Base-by-base conservation (phyloP, 1,284 basidiomycete species). In the Sporisorium exsertum region DNA sequence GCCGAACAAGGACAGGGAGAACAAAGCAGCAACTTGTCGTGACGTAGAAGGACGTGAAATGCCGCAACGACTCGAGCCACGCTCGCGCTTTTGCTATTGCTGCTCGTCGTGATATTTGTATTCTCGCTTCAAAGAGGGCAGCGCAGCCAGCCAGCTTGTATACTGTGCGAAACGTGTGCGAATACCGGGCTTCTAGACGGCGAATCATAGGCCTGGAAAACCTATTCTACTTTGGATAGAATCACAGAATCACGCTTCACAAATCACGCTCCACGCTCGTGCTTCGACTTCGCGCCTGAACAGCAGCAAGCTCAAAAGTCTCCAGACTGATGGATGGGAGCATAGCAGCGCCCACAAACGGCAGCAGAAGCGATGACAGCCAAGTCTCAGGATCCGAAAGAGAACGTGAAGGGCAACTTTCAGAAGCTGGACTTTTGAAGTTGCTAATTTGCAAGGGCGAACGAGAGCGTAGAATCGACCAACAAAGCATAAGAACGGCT, bases 401-500 rank as follows among this genome's bases (percentile, higher is more conserved):
- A 35, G 35, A 32, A 32, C 29, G 29, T 10, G 29, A 32, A 5
- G 10, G 29, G 29, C 29, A 32, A 10, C 29, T 32, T 10, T 12
- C 3, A 3, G 3, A 40, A 10, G 3, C 18, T n/a, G 15, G 37
- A 40, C 16, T 40, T 40, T 40, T 16, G 37, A 40, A n/a, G n/a
- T n/a, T 40, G 18, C 37, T 40, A n/a, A n/a, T 40, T 49, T 18
- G 26, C 46, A 12, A 46, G 45, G 22, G 33, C 51, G 33, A 26
- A 20, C 32, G 40, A 46, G 43, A 13, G 26, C 47, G 63, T 65
- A 66, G 64, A 72, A 55, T 66, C 62, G 63, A 58, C 68, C 68
- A 71, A 71, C 63, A 61, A 61, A 62, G 68, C 68, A 71, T 71
- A 55, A n/a, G 27, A 20, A n/a, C 32, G 2, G 40, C 40, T 5